These are phyloP conservation scores for Colletotrichum lupini DNA, from an alignment of 2,329 filamentous ascomycete species.

Conservation along the genomic window DNA sequence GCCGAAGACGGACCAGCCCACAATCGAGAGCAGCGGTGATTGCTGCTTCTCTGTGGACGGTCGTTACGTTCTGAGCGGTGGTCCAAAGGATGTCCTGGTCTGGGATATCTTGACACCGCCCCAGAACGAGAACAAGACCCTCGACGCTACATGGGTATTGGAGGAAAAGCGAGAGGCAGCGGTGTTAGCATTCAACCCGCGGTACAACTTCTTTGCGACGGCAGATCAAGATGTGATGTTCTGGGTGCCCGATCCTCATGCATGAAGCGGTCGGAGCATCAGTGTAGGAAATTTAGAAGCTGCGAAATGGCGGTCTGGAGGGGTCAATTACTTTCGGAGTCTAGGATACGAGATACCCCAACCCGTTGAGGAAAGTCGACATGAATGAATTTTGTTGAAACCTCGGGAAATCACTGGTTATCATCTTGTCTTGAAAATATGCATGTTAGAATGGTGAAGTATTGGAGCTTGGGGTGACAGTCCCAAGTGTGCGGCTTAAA, in stretches of 20 bases:
- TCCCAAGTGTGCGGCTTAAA: neutral
- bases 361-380: neutral
- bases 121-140: conserved; percentile 62
- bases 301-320: neutral
- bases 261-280: conserved; percentile 44
- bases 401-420: neutral
- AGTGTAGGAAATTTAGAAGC: neutral
- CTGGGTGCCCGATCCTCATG: conserved; percentile 78
- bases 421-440: neutral
- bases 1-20: conserved; percentile 56
- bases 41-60: conserved; percentile 92
- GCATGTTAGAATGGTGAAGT: neutral
- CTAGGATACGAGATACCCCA: conserved; percentile 32
- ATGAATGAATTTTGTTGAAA: neutral
- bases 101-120: conserved; percentile 81
- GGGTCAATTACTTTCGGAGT: conserved; percentile 22
- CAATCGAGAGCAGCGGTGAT: conserved; percentile 75
- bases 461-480: neutral
- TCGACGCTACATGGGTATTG: conserved; percentile 72
- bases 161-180: conserved; percentile 77
- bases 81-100: conserved; percentile 77
- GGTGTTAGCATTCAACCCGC: conserved; percentile 87
- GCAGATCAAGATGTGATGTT: conserved; percentile 87
- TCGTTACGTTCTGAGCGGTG: conserved; percentile 87
- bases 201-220: conserved; percentile 91